Evolutionary conservation across 2,329 filamentous ascomycete genomes (phyloP).

Genomic region (Penicillium sp.): DNA sequence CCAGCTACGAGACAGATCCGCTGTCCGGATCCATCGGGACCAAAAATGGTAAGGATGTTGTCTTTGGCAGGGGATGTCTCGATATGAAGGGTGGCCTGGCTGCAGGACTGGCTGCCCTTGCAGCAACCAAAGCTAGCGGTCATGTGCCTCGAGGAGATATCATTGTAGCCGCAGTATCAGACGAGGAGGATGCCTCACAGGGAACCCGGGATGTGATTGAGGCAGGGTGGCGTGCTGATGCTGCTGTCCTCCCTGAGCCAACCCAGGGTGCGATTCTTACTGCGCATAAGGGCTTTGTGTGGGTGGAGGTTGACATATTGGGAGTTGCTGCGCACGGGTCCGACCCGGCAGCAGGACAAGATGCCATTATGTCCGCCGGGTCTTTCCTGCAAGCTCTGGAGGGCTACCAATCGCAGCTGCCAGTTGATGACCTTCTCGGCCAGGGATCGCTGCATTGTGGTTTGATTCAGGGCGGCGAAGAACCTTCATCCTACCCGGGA

Average conservation of each 20-base stretch:
- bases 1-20: slow-evolving; percentile 48
- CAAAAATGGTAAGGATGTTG: slow-evolving; percentile 33
- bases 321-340: slow-evolving; percentile 39
- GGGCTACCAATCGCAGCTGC: slow-evolving; percentile 39
- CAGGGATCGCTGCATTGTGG: slow-evolving; percentile 48
- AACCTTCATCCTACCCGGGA: slow-evolving; percentile 51
- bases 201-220: slow-evolving; percentile 51
- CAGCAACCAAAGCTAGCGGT: slow-evolving; percentile 35
- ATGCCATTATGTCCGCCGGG: slow-evolving; percentile 50
- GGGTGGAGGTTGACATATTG: slow-evolving; percentile 35
- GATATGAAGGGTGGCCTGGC: slow-evolving; percentile 55
- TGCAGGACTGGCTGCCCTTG: slow-evolving; percentile 44
- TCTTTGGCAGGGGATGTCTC: slow-evolving; percentile 48
- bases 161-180: slow-evolving; percentile 53
- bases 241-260: slow-evolving; percentile 50
- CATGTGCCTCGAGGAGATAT: slow-evolving; percentile 46
- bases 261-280: slow-evolving; percentile 44
- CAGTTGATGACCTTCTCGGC: slow-evolving; percentile 36
- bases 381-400: slow-evolving; percentile 49
- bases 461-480: slow-evolving; percentile 51
- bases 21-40: slow-evolving; percentile 41
- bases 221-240: slow-evolving; percentile 54
- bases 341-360: slow-evolving; percentile 44
- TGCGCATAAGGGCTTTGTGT: slow-evolving; percentile 51
- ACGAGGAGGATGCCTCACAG: slow-evolving; percentile 52